Conservation (phyloP, 2,329 filamentous ascomycete genomes). For the Penicillium occitanis region DNA sequence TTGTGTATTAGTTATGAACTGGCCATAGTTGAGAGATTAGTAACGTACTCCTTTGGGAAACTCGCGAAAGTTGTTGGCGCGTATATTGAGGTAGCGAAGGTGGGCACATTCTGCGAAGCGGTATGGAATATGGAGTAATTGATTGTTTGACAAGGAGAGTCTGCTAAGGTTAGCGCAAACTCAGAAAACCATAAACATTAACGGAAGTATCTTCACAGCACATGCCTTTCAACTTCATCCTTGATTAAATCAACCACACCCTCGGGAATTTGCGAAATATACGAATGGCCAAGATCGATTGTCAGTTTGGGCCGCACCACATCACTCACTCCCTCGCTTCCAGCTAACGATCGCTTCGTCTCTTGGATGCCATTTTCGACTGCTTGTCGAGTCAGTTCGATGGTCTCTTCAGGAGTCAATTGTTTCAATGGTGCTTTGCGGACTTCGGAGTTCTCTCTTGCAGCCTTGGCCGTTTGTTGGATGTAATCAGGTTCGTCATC, state of each 20-base stretch:
- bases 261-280: conserved; percentile 50
- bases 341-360: conserved; percentile 48
- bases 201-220: conserved; percentile 15
- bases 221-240: conserved; percentile 53
- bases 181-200: not conserved
- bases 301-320: conserved; percentile 52
- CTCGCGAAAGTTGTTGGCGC: conserved; percentile 54
- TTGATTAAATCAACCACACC: conserved; percentile 54
- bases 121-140: conserved; percentile 50
- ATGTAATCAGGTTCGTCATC: conserved; percentile 31
- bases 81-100: conserved; percentile 52
- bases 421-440: conserved; percentile 29
- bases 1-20: conserved; percentile 25
- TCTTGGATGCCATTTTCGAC: conserved; percentile 51
- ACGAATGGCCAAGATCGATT: conserved; percentile 52
- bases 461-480: conserved; percentile 24
- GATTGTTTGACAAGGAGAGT: conserved; percentile 53
- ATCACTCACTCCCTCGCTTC: conserved; percentile 47
- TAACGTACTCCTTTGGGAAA: conserved; percentile 63
- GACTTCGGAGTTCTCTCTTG: conserved; percentile 25
- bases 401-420: conserved; percentile 45
- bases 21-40: not conserved
- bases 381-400: conserved; percentile 46
- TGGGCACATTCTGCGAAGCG: conserved; percentile 51
- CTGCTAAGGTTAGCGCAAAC: conserved; percentile 29